phyloP scores from a whole-genome alignment of 768 basidiomycete genomes.

The Russula sp. region DNA sequence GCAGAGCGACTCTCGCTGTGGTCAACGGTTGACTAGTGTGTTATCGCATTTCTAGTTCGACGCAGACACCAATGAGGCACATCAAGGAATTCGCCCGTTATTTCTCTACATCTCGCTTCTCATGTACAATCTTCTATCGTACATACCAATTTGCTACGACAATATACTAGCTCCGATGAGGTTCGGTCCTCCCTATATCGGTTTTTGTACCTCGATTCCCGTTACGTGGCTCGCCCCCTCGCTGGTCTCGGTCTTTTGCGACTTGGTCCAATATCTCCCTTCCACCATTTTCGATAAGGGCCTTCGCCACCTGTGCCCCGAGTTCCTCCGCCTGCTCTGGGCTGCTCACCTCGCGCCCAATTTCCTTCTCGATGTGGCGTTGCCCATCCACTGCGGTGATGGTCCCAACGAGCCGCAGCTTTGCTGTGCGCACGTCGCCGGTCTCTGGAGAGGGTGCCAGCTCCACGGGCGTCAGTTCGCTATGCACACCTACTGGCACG shows the following conservation, averaged over 20 bases:
- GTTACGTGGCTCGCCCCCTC: slow-evolving; percentile 31
- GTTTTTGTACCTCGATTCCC: slow-evolving; percentile 25
- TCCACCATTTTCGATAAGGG: slow-evolving; percentile 64
- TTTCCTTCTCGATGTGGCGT: slow-evolving; percentile 59
- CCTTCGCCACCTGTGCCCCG: slow-evolving; percentile 58
- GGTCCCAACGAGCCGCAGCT: slow-evolving; percentile 64
- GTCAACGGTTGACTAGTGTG: slow-evolving; percentile 19
- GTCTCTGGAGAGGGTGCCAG: slow-evolving; percentile 25
- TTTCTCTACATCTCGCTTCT: not conserved
- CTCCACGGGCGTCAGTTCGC: slow-evolving; percentile 32
- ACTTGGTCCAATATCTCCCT: slow-evolving; percentile 78
- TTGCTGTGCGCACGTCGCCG: slow-evolving; percentile 23
- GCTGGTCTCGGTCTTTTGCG: slow-evolving; percentile 50
- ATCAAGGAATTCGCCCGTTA: not conserved
- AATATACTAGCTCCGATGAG: not conserved
- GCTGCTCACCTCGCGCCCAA: slow-evolving; percentile 44
- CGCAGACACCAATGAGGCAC: slow-evolving; percentile 21
- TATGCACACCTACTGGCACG: slow-evolving; percentile 85
- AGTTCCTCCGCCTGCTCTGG: slow-evolving; percentile 57
- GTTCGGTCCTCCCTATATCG: not conserved
- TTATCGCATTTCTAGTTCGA: slow-evolving; percentile 13
- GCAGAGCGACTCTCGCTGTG: slow-evolving; percentile 20
- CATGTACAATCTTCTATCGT: not conserved
- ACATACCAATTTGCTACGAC: not conserved
- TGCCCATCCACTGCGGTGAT: slow-evolving; percentile 79